Evolutionary conservation across 169 alveolate species (phyloP).

Genomic region (Pseudocohnilembus persalinus): DNA sequence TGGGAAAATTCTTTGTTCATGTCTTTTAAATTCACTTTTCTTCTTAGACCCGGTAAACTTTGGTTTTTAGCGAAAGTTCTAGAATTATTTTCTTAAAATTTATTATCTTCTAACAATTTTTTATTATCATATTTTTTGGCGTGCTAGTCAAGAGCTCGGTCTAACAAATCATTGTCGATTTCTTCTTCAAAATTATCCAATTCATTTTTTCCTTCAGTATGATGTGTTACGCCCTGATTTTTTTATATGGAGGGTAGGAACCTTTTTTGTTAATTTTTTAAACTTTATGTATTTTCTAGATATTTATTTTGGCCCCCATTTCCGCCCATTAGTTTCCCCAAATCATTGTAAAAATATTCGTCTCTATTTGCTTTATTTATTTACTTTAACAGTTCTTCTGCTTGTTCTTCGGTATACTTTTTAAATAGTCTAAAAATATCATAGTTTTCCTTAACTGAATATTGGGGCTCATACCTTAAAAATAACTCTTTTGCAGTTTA

Average conservation of each 20-base stretch:
- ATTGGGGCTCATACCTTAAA: constrained; percentile 30
- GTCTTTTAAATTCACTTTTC: background rate
- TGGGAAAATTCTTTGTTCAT: background rate
- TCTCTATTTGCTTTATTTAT: constrained; percentile 30
- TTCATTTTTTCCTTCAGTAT: background rate
- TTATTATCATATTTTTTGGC: constrained; percentile 29
- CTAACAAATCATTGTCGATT: constrained; percentile 26
- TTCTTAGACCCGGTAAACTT: background rate
- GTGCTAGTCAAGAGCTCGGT: constrained; percentile 33
- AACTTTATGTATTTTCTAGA: background rate
- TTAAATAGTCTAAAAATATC: constrained; percentile 26
- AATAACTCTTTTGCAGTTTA: constrained; percentile 28
- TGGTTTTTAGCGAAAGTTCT: background rate
- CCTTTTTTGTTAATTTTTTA: constrained; percentile 18
- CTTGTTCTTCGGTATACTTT: constrained; percentile 36
- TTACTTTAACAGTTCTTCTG: constrained; percentile 28
- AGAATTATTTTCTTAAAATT: background rate
- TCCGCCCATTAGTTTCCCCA: constrained; percentile 25
- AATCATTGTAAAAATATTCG: constrained; percentile 28
- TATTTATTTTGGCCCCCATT: background rate
- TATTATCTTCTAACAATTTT: background rate
- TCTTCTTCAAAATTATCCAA: constrained; percentile 18
- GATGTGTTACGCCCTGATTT: background rate
- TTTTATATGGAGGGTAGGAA: background rate
- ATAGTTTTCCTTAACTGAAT: constrained; percentile 25